phyloP scores from a whole-genome alignment of 108 stramenopile genomes.

The Schizochytrium sp. region DNA sequence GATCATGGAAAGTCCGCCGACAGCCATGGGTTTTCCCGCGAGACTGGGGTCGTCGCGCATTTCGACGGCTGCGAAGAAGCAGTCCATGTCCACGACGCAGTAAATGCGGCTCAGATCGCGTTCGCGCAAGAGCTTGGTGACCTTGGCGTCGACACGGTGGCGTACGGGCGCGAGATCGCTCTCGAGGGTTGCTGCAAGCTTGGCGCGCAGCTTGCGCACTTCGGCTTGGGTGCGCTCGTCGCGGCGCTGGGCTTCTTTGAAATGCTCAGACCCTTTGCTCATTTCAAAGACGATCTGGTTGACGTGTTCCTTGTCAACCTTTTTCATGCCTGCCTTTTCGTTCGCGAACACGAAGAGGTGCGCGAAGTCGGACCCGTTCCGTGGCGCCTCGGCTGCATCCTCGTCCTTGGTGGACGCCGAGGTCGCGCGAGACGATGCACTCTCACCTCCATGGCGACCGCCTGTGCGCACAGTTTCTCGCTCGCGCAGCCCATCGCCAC shows the following conservation, averaged over 20 bases:
- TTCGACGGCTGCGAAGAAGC: constrained; percentile 81
- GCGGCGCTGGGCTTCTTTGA: constrained; percentile 29
- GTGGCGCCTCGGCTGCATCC: background rate
- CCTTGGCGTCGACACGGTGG: background rate
- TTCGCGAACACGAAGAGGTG: constrained; percentile 41
- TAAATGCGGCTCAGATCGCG: constrained; percentile 26
- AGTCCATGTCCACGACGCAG: constrained; percentile 88
- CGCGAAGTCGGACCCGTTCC: background rate
- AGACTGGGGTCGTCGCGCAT: constrained; percentile 70
- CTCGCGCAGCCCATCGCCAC: no score
- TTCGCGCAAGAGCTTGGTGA: constrained; percentile 18
- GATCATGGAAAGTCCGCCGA: constrained; percentile 76
- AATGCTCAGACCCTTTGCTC: constrained; percentile 41
- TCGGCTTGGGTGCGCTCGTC: constrained; percentile 26
- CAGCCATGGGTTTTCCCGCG: constrained; percentile 69
- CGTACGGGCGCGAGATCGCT: background rate
- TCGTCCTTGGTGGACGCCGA: background rate
- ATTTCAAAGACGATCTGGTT: constrained; percentile 48
- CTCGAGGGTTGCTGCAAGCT: background rate
- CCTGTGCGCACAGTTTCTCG: background rate
- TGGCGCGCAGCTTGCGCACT: constrained; percentile 30
- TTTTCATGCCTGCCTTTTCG: constrained; percentile 46
- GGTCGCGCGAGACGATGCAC: background rate
- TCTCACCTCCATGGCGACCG: no score
- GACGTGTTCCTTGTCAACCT: constrained; percentile 42